Conservation (phyloP, 768 basidiomycete genomes). For the Butyriboletus loyo region DNA sequence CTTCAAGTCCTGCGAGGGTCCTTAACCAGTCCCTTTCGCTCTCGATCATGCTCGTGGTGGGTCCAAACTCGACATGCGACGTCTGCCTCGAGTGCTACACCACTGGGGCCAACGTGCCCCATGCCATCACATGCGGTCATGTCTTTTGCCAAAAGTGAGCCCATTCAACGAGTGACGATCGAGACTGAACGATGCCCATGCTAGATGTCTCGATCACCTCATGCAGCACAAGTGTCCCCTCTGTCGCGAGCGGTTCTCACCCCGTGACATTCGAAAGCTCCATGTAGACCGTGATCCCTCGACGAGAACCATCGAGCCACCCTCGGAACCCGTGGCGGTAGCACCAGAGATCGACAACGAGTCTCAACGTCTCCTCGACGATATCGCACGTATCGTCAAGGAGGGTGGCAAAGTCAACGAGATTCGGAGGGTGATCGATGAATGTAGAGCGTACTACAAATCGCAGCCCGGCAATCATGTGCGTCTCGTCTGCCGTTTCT, state of each 20-base stretch:
- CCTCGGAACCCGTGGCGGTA: conserved; percentile 19
- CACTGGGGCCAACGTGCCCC: conserved; percentile 51
- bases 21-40: conserved; percentile 33
- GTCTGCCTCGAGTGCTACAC: conserved; percentile 69
- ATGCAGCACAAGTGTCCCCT: conserved; percentile 55
- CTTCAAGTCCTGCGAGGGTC: conserved; percentile 24
- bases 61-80: conserved; percentile 67
- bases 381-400: conserved; percentile 52
- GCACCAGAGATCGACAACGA: conserved; percentile 36
- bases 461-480: conserved; percentile 48
- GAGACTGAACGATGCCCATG: conserved; percentile 1
- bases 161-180: neutral
- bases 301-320: conserved; percentile 11
- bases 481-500: conserved; percentile 11
- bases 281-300: conserved; percentile 53
- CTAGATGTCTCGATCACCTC: conserved; percentile 55
- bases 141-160: conserved; percentile 55
- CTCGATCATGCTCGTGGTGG: conserved; percentile 61
- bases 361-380: conserved; percentile 51
- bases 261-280: conserved; percentile 47
- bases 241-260: conserved; percentile 55
- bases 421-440: conserved; percentile 49
- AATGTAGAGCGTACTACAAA: conserved; percentile 47
- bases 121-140: conserved; percentile 69
- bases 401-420: conserved; percentile 52